Conservation (phyloP, 306 rosid species). For the Heteromeles arbutifolia region DNA sequence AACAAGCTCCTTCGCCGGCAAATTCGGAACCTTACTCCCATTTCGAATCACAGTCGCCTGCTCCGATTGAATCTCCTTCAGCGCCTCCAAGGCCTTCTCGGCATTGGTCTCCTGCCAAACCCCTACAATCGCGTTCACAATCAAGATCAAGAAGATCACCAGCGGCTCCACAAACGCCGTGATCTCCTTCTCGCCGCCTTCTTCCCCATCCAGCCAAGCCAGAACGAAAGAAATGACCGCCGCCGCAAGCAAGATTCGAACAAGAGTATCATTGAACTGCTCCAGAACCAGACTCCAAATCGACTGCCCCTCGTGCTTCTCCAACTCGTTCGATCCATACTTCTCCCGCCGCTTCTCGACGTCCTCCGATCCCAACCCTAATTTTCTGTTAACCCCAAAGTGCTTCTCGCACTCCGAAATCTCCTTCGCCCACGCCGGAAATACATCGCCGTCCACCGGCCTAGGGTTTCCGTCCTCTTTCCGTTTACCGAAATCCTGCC, state of each 20-base stretch:
- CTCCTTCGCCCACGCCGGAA: slow-evolving; percentile 69
- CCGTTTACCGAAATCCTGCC: slow-evolving; percentile 33
- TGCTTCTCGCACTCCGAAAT: slow-evolving; percentile 63
- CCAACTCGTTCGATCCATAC: slow-evolving; percentile 72
- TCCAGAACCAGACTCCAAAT: slow-evolving; percentile 63
- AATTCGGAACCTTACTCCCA: slow-evolving; percentile 22
- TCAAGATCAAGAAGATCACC: slow-evolving; percentile 46
- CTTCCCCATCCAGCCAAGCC: slow-evolving; percentile 75
- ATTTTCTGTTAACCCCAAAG: slow-evolving; percentile 37
- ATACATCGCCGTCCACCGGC: slow-evolving; percentile 19
- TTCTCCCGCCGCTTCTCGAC: slow-evolving; percentile 46
- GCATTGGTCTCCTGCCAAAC: slow-evolving; percentile 97
- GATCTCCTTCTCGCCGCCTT: slow-evolving; percentile 46
- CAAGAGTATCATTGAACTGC: slow-evolving; percentile 84
- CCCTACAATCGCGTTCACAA: slow-evolving; percentile 62
- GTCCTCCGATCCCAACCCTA: slow-evolving; percentile 39
- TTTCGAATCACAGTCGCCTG: slow-evolving; percentile 63
- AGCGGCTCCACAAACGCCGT: slow-evolving; percentile 52
- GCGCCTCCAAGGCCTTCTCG: slow-evolving; percentile 86
- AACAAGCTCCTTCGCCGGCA: slow-evolving; percentile 74
- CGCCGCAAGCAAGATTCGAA: slow-evolving; percentile 74
- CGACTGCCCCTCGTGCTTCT: slow-evolving; percentile 75
- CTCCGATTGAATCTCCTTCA: slow-evolving; percentile 90
- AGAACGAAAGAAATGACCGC: slow-evolving; percentile 81
- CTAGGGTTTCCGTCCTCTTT: slow-evolving; percentile 28